Evolutionary conservation across 768 basidiomycete species (phyloP), one percentile per base, ranked within the genome.

Genomic region (Postia placenta): DNA sequence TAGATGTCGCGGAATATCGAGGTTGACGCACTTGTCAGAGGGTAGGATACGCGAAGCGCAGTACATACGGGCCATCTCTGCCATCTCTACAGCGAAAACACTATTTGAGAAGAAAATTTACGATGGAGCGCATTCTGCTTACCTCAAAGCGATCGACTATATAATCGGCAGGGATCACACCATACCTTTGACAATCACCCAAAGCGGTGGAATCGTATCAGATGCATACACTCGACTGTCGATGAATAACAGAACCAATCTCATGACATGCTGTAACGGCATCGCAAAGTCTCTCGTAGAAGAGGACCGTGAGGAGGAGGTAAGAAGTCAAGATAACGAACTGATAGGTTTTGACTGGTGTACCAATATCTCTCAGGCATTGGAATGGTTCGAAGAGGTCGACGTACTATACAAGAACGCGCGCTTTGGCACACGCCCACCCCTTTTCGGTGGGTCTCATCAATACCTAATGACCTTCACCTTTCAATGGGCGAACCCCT

Each of bases 361-460:
- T 15, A 36, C 23, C 4, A 11, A 44, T n/a, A 2, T 6, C 5
- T 1, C 15, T 5, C 50, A 68, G 67, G 65, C 66, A 2, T 44
- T 69, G 14, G 54, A 56, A 15, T 69, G 65, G 65, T 30, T 60
- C 3, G 57, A 62, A 17, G 66, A 69, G 52, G 58, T 62, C 5
- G 47, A 59, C 15, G 51, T 60, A 1, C 45, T 68, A 2, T 54
- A 62, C 30, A 55, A 51, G 40, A 58, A 62, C 22, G 46, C 59
- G 1, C 56, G 60, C 6, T 54, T 59, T 11, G 42, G 50, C 4
- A 26, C 42, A 2, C 40, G 39, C 11, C 38, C 50, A 7, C 12
- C 47, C 6, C 5, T 52, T 4, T 46, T 51, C 40, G 51, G 53
- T 60, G 37, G 6, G 48, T 52, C 33, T 35, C 47, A n/a, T n/a